Conservation (phyloP, 495 filamentous ascomycete species). For the Amniculicola lignicola region DNA sequence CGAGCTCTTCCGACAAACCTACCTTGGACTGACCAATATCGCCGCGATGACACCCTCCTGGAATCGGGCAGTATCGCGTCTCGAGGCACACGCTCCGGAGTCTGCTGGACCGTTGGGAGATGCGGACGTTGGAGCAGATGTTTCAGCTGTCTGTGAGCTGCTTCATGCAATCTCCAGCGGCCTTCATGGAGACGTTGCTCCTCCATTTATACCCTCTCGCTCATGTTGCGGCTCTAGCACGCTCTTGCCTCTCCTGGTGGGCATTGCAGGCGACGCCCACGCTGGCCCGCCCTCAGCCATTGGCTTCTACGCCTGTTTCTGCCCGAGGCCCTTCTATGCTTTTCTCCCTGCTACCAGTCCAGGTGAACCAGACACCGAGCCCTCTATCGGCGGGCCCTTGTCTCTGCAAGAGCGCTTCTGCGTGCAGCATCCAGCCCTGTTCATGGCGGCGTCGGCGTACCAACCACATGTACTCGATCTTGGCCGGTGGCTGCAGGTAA, state of each 20-base stretch:
- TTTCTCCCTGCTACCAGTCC: slow-evolving; percentile 18
- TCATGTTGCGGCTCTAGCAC: slow-evolving; percentile 2
- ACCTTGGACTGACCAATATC: too few relatives aligned
- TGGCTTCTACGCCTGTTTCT: slow-evolving; percentile 27
- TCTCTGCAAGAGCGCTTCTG: background rate
- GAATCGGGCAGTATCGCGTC: background rate
- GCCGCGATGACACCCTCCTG: background rate
- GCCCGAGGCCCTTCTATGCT: slow-evolving; percentile 15
- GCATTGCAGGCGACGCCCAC: slow-evolving; percentile 20
- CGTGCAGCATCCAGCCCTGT: slow-evolving; percentile 1
- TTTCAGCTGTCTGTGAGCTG: slow-evolving; percentile 25
- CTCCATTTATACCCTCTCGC: slow-evolving; percentile 31
- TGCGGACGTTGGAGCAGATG: background rate
- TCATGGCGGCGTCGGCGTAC: background rate
- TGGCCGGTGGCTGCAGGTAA: slow-evolving; percentile 12
- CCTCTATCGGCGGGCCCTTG: slow-evolving; percentile 1
- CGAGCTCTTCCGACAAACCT: slow-evolving; percentile 30
- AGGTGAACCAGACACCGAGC: slow-evolving; percentile 23
- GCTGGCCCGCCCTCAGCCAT: slow-evolving; percentile 30
- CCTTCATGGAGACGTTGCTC: slow-evolving; percentile 18
- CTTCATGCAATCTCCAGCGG: slow-evolving; percentile 16
- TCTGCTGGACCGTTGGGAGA: slow-evolving; percentile 2
- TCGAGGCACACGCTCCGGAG: background rate
- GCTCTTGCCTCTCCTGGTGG: slow-evolving; percentile 31
- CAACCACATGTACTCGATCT: slow-evolving; percentile 2